Evolutionary conservation across 352 stramenopile species (phyloP).

Genomic region (Blastocystis sp.): DNA sequence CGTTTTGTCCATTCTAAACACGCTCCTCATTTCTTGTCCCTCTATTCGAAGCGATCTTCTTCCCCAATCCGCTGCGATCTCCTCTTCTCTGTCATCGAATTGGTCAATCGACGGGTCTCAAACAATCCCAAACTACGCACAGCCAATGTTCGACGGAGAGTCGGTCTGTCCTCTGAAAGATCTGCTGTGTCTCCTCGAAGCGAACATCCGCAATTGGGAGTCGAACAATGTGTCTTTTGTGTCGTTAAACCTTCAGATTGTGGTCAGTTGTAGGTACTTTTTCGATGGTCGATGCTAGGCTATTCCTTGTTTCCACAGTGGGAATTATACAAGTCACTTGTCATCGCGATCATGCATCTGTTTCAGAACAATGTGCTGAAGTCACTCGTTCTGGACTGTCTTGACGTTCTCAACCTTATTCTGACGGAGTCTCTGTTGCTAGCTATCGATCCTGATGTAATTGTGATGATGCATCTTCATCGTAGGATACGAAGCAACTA

Average conservation of each 20-base stretch:
- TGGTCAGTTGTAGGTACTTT: neutral
- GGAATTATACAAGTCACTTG: neutral
- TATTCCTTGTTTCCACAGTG: conserved; percentile 29
- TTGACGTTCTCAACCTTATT: neutral
- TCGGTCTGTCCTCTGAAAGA: neutral
- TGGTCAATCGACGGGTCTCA: neutral
- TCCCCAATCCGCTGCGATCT: neutral
- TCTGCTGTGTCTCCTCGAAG: neutral
- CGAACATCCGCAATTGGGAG: neutral
- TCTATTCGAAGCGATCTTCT: neutral
- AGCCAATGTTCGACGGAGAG: neutral
- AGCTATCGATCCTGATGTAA: neutral
- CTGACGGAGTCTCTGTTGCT: neutral
- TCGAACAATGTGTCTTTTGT: neutral
- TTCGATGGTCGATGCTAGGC: neutral
- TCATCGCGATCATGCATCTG: neutral
- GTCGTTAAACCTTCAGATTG: neutral
- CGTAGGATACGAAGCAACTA: neutral
- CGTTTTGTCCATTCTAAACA: conserved; percentile 21
- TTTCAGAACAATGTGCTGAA: neutral
- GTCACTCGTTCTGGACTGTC: neutral
- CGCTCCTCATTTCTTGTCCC: conserved; percentile 22
- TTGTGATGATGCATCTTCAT: neutral
- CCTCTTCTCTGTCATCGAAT: neutral
- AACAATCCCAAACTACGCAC: neutral